Evolutionary conservation across 257 asterid genomes (phyloP), one percentile per base, ranked within the genome.

Genomic region (Scutellaria minor): DNA sequence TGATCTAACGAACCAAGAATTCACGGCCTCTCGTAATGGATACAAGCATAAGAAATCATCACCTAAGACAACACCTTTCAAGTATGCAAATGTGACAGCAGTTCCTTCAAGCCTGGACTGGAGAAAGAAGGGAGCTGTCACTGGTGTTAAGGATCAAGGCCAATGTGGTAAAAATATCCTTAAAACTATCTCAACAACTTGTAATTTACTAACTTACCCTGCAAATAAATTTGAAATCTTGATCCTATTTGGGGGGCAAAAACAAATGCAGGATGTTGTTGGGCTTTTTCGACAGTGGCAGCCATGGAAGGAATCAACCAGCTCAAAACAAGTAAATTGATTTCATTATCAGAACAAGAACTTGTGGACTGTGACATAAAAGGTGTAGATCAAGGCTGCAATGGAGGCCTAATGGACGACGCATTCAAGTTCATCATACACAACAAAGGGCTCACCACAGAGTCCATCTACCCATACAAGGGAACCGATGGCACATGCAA

Each of bases 201-300:
- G 50, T 66, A 31, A 31, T 31, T 31, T 31, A 31, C 37, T 4
- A 1, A 1, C 37, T 4, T 31, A 18, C 18, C 18, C 18, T 18
- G 18, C 18, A 18, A 31, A 31, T 2, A 31, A 31, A 31, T 31
- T 31, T 4, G 37, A 31, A 2, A 31, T 31, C 2, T 31, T 31
- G 37, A 31, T 31, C 37, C 37, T 31, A 31, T 31, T 31, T 24
- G 27, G 27, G 27, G 27, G 27, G 27, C 27, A 24, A 24, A 24
- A 24, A 31, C 2, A 31, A 10, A 24, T 41, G 6, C 71, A 78
- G 84, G 81, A 10, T 53, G 83, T 37, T 82, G 86, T 9, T 78
- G 86, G 86, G 88, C 88, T 9, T 85, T 85, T 63, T 76, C 85
- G 9, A 78, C 83, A 0, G 83, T 85, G 31, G 88, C 88, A 47